phyloP scores from a whole-genome alignment of 2,329 filamentous ascomycete species.

The Monosporascus sp. region DNA sequence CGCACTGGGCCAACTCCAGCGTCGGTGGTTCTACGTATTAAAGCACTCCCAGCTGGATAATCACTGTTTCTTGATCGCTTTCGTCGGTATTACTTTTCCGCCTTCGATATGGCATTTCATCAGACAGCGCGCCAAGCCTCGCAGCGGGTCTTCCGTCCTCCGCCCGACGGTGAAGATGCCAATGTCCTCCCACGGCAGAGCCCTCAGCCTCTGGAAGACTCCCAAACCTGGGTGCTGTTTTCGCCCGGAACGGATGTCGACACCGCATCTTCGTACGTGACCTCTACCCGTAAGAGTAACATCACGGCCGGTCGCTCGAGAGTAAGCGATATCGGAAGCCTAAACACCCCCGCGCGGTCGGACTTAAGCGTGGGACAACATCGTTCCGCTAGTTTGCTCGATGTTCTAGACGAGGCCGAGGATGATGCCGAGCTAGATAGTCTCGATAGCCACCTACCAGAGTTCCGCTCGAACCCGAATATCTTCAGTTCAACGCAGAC shows the following conservation, averaged over 20 bases:
- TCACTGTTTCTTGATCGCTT: conserved; percentile 17
- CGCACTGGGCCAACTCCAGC: neutral
- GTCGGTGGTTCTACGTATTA: too few relatives aligned
- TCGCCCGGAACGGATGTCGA: conserved; percentile 61
- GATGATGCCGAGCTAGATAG: conserved; percentile 84
- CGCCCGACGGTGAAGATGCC: conserved; percentile 34
- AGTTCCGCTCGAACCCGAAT: conserved; percentile 64
- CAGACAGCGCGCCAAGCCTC: conserved; percentile 50
- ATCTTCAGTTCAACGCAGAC: conserved; percentile 35
- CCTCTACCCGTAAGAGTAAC: conserved; percentile 62
- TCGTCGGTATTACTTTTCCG: conserved; percentile 16
- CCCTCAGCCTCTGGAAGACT: conserved; percentile 53
- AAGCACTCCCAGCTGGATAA: conserved; percentile 12
- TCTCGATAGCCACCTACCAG: conserved; percentile 84
- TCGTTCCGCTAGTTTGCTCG: conserved; percentile 33
- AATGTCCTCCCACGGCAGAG: conserved; percentile 27
- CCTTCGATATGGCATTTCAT: conserved; percentile 50
- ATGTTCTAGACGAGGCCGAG: conserved; percentile 38
- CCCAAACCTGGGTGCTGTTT: conserved; percentile 96
- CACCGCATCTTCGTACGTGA: conserved; percentile 61
- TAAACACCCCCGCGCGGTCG: conserved; percentile 64
- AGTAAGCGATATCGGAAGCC: conserved; percentile 74
- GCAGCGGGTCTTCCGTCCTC: conserved; percentile 40
- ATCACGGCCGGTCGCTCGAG: conserved; percentile 64
- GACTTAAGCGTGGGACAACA: conserved; percentile 41